These are phyloP conservation scores for Cucumis cinereus DNA, from an alignment of 306 rosid genomes.

Conservation along the genomic window DNA sequence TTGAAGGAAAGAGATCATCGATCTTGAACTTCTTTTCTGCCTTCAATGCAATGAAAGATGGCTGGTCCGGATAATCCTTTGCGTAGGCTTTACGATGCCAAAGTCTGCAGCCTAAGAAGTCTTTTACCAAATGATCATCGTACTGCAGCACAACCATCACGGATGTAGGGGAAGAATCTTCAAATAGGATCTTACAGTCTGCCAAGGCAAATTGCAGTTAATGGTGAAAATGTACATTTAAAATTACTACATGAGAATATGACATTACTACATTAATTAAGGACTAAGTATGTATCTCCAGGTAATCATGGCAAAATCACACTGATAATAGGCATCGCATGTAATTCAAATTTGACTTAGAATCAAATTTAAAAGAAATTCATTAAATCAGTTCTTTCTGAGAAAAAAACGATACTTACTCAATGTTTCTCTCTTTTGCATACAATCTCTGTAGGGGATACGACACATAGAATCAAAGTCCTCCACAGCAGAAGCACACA, in stretches of 20 bases:
- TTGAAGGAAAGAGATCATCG: conserved; percentile 53
- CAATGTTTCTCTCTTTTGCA: conserved; percentile 33
- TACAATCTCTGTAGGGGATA: conserved; percentile 12
- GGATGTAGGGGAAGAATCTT: conserved; percentile 62
- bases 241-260: background rate
- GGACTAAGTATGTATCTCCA: background rate
- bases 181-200: conserved; percentile 56
- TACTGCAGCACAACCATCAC: conserved; percentile 56
- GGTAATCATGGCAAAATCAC: background rate
- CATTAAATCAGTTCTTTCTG: background rate
- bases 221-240: background rate
- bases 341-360: background rate
- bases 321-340: background rate
- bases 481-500: conserved; percentile 63
- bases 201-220: conserved; percentile 15
- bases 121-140: conserved; percentile 36
- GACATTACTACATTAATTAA: background rate
- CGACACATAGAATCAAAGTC: conserved; percentile 44
- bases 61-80: conserved; percentile 61
- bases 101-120: conserved; percentile 67
- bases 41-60: conserved; percentile 65
- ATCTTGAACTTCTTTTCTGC: conserved; percentile 64
- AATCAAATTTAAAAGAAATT: background rate
- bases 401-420: conserved; percentile 33
- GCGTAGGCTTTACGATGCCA: conserved; percentile 48